Percentiles rank a stretch among this genome's conserved stretches.
Evolutionary conservation across 345 rosid species (phyloP).

Genomic region (Populus simonii): DNA sequence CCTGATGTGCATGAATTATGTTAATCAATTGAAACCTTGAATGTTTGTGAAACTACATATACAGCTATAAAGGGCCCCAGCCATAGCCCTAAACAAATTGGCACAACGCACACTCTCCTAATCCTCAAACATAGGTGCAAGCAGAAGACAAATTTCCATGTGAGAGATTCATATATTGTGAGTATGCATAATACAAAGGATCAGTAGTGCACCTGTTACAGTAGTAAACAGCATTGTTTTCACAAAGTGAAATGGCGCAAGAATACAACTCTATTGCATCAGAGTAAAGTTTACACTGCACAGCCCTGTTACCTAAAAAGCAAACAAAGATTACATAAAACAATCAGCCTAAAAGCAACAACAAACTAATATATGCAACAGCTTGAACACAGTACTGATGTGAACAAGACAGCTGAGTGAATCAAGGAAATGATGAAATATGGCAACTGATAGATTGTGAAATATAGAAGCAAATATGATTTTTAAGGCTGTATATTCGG

Average conservation of each 20-base stretch:
- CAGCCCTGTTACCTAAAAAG: constrained; percentile 72
- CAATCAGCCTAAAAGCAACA: constrained; percentile 11
- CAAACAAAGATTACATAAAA: constrained; percentile 19
- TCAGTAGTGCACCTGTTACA: constrained; percentile 65
- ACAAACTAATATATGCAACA: neutral
- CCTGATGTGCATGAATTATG: constrained; percentile 39
- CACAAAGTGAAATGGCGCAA: constrained; percentile 61
- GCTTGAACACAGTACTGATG: neutral
- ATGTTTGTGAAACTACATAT: neutral
- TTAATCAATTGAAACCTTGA: constrained; percentile 7
- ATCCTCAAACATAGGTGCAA: neutral
- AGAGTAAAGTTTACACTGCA: constrained; percentile 63
- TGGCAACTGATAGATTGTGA: neutral
- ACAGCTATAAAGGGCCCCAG: constrained; percentile 8
- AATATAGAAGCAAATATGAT: no score
- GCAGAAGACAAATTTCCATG: neutral
- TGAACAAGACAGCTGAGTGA: neutral
- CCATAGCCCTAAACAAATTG: neutral
- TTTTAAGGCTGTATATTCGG: neutral
- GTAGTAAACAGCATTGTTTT: constrained; percentile 73
- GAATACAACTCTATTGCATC: constrained; percentile 77
- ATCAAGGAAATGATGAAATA: neutral
- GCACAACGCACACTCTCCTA: neutral
- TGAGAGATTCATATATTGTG: neutral
- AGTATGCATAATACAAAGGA: neutral